Conservation (phyloP, 1,284 basidiomycete species). For the Ceratobasidium theobromae region DNA sequence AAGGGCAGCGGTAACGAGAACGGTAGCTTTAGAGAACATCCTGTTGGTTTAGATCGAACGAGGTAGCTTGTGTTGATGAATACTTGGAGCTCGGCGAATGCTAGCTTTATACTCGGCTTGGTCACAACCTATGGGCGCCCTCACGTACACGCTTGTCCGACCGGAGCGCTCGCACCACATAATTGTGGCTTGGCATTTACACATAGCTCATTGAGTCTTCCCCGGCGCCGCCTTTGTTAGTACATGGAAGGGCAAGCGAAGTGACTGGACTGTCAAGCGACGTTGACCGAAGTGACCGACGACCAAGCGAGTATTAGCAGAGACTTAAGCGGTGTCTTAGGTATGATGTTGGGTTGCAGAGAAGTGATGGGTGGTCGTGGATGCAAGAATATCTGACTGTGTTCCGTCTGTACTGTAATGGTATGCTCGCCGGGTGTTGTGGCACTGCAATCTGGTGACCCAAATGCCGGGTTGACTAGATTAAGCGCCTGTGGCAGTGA, state of each 20-base stretch:
- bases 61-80: neutral
- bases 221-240: too few species aligned
- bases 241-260: neutral
- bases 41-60: neutral
- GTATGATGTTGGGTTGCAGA: too few species aligned
- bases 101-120: constrained; percentile 1
- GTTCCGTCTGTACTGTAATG: too few species aligned
- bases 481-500: too few species aligned
- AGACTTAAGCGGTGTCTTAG: neutral
- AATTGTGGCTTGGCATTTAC: neutral
- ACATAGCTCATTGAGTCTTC: neutral
- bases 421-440: too few species aligned
- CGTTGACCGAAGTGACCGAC: neutral
- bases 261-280: neutral
- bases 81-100: neutral
- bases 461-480: too few species aligned
- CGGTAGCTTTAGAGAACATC: constrained; percentile 8
- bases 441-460: too few species aligned
- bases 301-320: neutral
- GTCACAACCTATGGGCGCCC: neutral
- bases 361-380: too few species aligned
- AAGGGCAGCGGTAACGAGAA: neutral
- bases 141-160: neutral
- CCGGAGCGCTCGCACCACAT: neutral
- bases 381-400: too few species aligned